Base-by-base conservation (phyloP, 2,329 filamentous ascomycete species). In the Zasmidium cellare region DNA sequence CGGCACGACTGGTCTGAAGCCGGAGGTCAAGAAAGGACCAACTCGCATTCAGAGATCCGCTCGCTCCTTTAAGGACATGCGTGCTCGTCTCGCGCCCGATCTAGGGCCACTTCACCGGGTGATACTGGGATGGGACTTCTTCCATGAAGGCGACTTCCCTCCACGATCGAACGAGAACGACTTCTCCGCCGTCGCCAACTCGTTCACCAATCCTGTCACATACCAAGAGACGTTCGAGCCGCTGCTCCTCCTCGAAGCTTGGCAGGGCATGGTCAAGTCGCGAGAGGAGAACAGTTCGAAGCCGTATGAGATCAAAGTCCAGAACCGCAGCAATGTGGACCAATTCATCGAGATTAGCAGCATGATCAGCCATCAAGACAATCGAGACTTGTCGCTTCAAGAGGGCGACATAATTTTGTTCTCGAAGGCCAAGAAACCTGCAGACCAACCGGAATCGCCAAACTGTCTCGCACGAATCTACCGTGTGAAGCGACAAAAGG, bases 91-190 rank as follows among this genome's bases (percentile, higher is more conserved):
- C 59, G 89, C 92, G 28, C 94, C 96, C 7, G 91, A 96, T 64
- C 88, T 99, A 76, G 88, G 91, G 38, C 82, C 85, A 16, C 77
- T 99, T 25, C 94, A 97, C 72, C 87, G 89, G 67, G 88, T 88
- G 18, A 91, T 99, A 51, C 84, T 99, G 2, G 84, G 89, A 56
- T 99, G 94, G 94, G 90, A 99, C 65, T 96, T 96, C 65, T 99
- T 97, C 74, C 90, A 96, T 69, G 80, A 86, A 47, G 91, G 92
- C 24, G 91, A 92, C 68, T 89, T 92, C 58, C 94, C 94, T 5
- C 92, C 94, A 0, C 84, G 82, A 57, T 81, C 82, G 5, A 87
- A 85, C 52, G 85, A 85, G 16, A 86, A 87, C 49, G 82, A 85
- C 46, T 96, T 93, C 69, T 85, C 82, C 48, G 80, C 85, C 54